Conservation (phyloP, 23 red algal genomes). For the Rhodosorus marinus region DNA sequence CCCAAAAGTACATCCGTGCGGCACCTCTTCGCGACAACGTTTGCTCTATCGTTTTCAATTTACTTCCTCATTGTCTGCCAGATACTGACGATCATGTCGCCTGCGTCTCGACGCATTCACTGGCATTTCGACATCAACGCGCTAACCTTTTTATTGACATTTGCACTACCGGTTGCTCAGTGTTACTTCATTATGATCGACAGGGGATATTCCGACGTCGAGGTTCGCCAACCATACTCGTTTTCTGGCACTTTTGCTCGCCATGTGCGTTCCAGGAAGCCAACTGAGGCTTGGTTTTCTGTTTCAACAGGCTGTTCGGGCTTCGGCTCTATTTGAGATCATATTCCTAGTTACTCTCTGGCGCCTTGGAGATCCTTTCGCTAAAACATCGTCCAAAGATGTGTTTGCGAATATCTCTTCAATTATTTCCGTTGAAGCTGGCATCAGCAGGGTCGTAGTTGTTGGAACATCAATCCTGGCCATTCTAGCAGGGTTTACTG, state of each 20-base stretch:
- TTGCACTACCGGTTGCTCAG: constrained; percentile 38
- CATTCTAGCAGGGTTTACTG: constrained; percentile 38
- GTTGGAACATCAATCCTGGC: constrained; percentile 63
- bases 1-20: constrained; percentile 21
- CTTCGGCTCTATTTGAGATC: background rate
- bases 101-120: constrained; percentile 28
- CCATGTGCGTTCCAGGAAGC: too few relatives aligned
- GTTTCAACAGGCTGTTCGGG: background rate
- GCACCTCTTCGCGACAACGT: constrained; percentile 38
- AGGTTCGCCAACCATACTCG: too few relatives aligned
- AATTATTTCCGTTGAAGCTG: constrained; percentile 1
- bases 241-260: too few relatives aligned
- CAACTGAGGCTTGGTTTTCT: background rate
- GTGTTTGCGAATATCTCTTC: background rate
- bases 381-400: background rate
- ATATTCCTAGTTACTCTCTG: background rate
- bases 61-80: constrained; percentile 53
- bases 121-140: constrained; percentile 34
- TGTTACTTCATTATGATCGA: constrained; percentile 39
- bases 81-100: constrained; percentile 23
- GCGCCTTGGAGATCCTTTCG: background rate
- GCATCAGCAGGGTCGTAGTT: constrained; percentile 36
- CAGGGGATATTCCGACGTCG: constrained; percentile 1
- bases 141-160: constrained; percentile 23
- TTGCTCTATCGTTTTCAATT: constrained; percentile 31